phyloP scores from a whole-genome alignment of 495 filamentous ascomycete species.

The Aspergillus leporis region DNA sequence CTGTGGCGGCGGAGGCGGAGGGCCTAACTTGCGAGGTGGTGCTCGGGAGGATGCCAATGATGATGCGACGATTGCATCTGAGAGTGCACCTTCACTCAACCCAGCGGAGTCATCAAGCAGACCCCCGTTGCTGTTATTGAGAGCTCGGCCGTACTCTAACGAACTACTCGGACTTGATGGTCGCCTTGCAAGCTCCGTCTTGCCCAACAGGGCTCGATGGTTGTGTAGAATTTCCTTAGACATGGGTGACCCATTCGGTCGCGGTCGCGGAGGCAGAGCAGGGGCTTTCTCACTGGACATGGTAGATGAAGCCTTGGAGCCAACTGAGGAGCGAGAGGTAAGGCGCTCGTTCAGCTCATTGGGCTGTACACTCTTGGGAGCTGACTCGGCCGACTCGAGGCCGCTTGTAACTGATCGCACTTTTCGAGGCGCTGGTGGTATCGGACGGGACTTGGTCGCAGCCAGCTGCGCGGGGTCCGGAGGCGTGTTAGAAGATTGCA shows the following conservation, averaged over 20 bases:
- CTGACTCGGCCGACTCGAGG: neutral
- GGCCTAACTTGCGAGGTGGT: conserved; percentile 49
- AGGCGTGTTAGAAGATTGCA: neutral
- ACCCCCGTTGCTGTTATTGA: conserved; percentile 31
- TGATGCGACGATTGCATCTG: conserved; percentile 83
- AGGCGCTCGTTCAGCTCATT: conserved; percentile 1
- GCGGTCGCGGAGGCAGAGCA: conserved; percentile 32
- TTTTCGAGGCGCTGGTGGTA: conserved; percentile 21
- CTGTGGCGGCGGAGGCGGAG: conserved; percentile 45
- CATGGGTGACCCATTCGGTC: conserved; percentile 19
- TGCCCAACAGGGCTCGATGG: conserved; percentile 13
- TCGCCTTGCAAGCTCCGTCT: conserved; percentile 14
- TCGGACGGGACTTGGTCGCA: conserved; percentile 19
- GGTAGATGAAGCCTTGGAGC: conserved; percentile 14
- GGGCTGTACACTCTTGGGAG: neutral
- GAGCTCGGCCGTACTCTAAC: conserved; percentile 29
- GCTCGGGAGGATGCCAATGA: conserved; percentile 74
- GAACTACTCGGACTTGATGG: conserved; percentile 29
- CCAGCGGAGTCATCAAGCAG: conserved; percentile 24
- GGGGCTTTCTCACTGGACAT: conserved; percentile 17
- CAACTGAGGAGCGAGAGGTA: conserved; percentile 20
- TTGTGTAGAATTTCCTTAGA: conserved; percentile 16
- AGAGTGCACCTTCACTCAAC: conserved; percentile 52
- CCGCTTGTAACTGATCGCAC: neutral
- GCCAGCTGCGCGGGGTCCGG: conserved; percentile 10